Conservation (phyloP, 1,139 yeast genomes). For the Debaryomycetaceae sp. region DNA sequence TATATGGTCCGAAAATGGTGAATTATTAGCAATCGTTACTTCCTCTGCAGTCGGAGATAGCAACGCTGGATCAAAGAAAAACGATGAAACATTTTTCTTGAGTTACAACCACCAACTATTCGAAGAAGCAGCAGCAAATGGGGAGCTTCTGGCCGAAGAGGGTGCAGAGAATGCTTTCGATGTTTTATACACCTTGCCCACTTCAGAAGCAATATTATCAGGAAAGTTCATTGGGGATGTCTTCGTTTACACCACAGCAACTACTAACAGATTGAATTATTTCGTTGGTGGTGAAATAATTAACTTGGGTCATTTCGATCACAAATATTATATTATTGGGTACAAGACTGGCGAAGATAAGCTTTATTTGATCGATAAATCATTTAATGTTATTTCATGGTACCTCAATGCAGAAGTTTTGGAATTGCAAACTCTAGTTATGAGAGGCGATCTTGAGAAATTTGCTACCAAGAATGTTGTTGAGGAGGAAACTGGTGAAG, state of each 20-base stretch:
- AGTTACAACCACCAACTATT: slow-evolving; percentile 68
- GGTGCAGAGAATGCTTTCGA: slow-evolving; percentile 87
- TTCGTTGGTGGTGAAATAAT: slow-evolving; percentile 92
- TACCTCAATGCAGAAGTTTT: slow-evolving; percentile 78
- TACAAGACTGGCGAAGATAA: slow-evolving; percentile 82
- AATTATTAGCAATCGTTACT: slow-evolving; percentile 73
- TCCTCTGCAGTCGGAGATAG: slow-evolving; percentile 31
- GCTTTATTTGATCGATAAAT: slow-evolving; percentile 87
- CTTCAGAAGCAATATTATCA: slow-evolving; percentile 70
- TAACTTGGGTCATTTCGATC: slow-evolving; percentile 91
- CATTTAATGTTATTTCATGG: slow-evolving; percentile 79
- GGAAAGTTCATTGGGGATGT: slow-evolving; percentile 98
- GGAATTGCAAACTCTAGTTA: slow-evolving; percentile 91
- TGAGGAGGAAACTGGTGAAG: slow-evolving; percentile 42
- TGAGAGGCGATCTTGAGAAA: slow-evolving; percentile 82
- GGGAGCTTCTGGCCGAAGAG: slow-evolving; percentile 68
- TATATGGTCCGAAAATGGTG: slow-evolving; percentile 93
- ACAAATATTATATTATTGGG: slow-evolving; percentile 81
- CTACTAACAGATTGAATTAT: slow-evolving; percentile 85
- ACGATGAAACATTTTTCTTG: slow-evolving; percentile 76
- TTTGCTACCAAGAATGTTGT: slow-evolving; percentile 29
- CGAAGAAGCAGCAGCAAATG: slow-evolving; percentile 58
- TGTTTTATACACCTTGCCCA: slow-evolving; percentile 72
- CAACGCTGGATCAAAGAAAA: slow-evolving; percentile 22
- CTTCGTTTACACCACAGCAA: slow-evolving; percentile 77